Evolutionary conservation across 768 basidiomycete genomes (phyloP), one percentile per base, ranked within the genome.

Genomic region (Lactarius hatsudake): DNA sequence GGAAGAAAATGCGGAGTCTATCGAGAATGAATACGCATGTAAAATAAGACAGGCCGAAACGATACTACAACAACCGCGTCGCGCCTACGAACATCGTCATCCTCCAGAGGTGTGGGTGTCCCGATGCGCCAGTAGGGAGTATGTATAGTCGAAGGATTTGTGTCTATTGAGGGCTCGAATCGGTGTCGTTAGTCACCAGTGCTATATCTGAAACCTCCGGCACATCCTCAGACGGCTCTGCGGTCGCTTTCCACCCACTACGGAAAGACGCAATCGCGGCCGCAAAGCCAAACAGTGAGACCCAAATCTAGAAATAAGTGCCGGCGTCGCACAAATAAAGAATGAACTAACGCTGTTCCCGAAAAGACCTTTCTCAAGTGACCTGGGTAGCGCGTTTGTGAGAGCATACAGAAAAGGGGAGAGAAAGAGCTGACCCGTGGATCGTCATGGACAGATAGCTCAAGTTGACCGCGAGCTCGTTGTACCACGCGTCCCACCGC

Each of bases 381-480:
- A 72, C 67, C 69, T 68, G 15, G 1, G n/a, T n/a, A n/a, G n/a
- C n/a, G n/a, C n/a, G n/a, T n/a, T n/a, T n/a, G n/a, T n/a, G n/a
- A n/a, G n/a, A n/a, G n/a, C n/a, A n/a, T n/a, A n/a, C n/a, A n/a
- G n/a, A n/a, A 20, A n/a, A 3, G n/a, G 45, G 18, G 9, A 30
- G 3, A 43, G 9, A 15, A 32, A 68, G 30, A 56, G 18, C 84
- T 62, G 70, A 92, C 93, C 93, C 94, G 74, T 96, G 94, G 64
- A 93, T 76, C 2, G 93, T 91, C 59, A 92, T 75, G 4, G 93
- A 94, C n/a, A 94, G 77, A 74, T 93, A 90, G 30, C 86, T 86
- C 9, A 89, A 68, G 73, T 94, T 94, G 59, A 86, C 84, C 87
- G n/a, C n/a, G n/a, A n/a, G n/a, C n/a, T n/a, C n/a, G n/a, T n/a